Percentiles rank a stretch among this genome's conserved stretches.
Conservation (phyloP, 75 land plant genomes). For the Pseudotsuga menziesii region DNA sequence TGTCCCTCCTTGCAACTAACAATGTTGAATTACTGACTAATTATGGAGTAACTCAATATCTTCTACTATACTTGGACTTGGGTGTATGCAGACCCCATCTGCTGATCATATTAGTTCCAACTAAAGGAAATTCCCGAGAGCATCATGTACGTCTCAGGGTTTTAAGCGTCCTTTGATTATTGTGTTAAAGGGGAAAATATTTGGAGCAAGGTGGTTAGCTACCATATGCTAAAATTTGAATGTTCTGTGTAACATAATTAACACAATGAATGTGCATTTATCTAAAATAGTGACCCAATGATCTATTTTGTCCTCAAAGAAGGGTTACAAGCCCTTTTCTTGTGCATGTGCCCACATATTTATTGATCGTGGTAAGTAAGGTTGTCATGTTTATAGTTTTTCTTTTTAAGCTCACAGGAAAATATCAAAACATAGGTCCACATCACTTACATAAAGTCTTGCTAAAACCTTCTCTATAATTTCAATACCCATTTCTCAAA, state of each 20-base stretch:
- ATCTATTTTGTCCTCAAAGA: slow-evolving; percentile 40
- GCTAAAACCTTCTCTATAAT: slow-evolving; percentile 42
- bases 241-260: slow-evolving; percentile 39
- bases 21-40: too few relatives aligned
- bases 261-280: slow-evolving; percentile 29
- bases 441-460: slow-evolving; percentile 31
- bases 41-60: too few relatives aligned
- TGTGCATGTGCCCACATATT: slow-evolving; percentile 46
- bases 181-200: slow-evolving; percentile 46
- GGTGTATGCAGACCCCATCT: too few relatives aligned
- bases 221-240: slow-evolving; percentile 51
- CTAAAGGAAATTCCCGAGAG: slow-evolving; percentile 56
- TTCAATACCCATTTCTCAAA: slow-evolving; percentile 44
- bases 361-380: slow-evolving; percentile 37
- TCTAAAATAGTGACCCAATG: slow-evolving; percentile 37
- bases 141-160: slow-evolving; percentile 54
- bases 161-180: slow-evolving; percentile 57
- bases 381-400: slow-evolving; percentile 36
- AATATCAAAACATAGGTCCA: slow-evolving; percentile 57
- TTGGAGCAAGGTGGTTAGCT: slow-evolving; percentile 47
- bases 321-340: slow-evolving; percentile 28
- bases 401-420: slow-evolving; percentile 35
- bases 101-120: slow-evolving; percentile 22
- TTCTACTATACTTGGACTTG: too few relatives aligned
- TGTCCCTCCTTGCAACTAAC: too few relatives aligned